A percentile compares a stretch with the other conserved stretches of the same genome.
Conservation (phyloP, 352 stramenopile genomes). For the Phytophthora macrochlamydospora region DNA sequence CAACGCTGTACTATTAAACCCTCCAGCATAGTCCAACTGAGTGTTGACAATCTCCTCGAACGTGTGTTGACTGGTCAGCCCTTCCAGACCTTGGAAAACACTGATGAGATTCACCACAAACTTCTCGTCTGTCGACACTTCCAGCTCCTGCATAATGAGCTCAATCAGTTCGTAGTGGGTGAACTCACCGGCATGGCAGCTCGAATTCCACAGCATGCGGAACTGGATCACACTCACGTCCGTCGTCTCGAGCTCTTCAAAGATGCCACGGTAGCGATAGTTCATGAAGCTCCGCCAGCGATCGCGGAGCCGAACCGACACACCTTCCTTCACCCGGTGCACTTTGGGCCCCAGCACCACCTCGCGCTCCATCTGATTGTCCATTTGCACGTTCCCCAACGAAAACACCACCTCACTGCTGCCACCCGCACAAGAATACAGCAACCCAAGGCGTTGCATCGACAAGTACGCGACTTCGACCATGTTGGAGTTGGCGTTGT, state of each 20-base stretch:
- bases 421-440: conserved; percentile 80
- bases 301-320: conserved; percentile 83
- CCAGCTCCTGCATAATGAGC: conserved; percentile 88
- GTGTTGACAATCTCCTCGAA: conserved; percentile 88
- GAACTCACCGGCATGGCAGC: conserved; percentile 77
- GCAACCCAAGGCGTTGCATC: conserved; percentile 73
- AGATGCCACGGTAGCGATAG: conserved; percentile 84
- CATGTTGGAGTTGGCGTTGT: conserved; percentile 83
- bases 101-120: conserved; percentile 91
- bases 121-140: conserved; percentile 90
- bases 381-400: conserved; percentile 88
- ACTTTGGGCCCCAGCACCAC: conserved; percentile 85
- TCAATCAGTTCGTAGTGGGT: conserved; percentile 88
- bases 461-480: conserved; percentile 90
- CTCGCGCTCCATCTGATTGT: conserved; percentile 90
- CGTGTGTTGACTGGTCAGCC: conserved; percentile 66
- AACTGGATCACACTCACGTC: conserved; percentile 83
- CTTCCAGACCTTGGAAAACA: conserved; percentile 87
- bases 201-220: conserved; percentile 87
- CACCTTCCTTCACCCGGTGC: conserved; percentile 83
- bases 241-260: conserved; percentile 74
- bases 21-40: conserved; percentile 63
- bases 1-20: conserved; percentile 22
- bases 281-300: conserved; percentile 85
- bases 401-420: conserved; percentile 85